Evolutionary conservation across 116 monocot genomes (phyloP).

Genomic region (Dioscorea cayenensis): DNA sequence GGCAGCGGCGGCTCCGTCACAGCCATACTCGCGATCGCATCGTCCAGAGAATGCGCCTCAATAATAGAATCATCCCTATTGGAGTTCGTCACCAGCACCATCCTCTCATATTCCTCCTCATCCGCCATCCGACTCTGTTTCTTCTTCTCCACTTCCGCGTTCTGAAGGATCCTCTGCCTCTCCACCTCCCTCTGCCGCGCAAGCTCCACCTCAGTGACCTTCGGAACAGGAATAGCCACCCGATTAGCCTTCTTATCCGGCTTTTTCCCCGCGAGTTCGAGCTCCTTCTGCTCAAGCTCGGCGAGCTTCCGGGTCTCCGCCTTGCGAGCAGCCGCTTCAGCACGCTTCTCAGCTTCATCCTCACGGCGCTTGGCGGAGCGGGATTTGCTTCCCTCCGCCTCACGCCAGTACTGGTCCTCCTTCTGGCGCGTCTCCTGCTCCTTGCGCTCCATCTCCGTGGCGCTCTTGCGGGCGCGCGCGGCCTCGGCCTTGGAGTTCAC

Average conservation of each 20-base stretch:
- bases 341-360: slow-evolving; percentile 75
- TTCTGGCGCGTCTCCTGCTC: slow-evolving; percentile 47
- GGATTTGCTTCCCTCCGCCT: slow-evolving; percentile 88
- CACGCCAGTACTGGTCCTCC: slow-evolving; percentile 79
- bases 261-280: slow-evolving; percentile 53
- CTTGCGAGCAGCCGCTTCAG: slow-evolving; percentile 55
- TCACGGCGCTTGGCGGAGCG: slow-evolving; percentile 74
- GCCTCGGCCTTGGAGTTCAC: slow-evolving; percentile 89
- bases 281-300: slow-evolving; percentile 57
- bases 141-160: slow-evolving; percentile 75
- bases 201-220: slow-evolving; percentile 79
- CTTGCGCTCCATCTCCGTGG: slow-evolving; percentile 56
- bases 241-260: slow-evolving; percentile 74
- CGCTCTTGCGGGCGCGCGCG: slow-evolving; percentile 58
- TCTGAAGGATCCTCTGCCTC: slow-evolving; percentile 28
- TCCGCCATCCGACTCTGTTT: slow-evolving; percentile 59
- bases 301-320: slow-evolving; percentile 71
- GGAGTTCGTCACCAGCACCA: slow-evolving; percentile 77
- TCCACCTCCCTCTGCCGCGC: slow-evolving; percentile 67
- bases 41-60: slow-evolving; percentile 88
- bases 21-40: slow-evolving; percentile 74
- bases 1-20: slow-evolving; percentile 43
- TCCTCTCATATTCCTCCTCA: slow-evolving; percentile 86
- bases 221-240: slow-evolving; percentile 69
- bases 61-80: slow-evolving; percentile 86